Evolutionary conservation across 768 basidiomycete genomes (phyloP).

Genomic region (Coprinopsis marcescibilis): DNA sequence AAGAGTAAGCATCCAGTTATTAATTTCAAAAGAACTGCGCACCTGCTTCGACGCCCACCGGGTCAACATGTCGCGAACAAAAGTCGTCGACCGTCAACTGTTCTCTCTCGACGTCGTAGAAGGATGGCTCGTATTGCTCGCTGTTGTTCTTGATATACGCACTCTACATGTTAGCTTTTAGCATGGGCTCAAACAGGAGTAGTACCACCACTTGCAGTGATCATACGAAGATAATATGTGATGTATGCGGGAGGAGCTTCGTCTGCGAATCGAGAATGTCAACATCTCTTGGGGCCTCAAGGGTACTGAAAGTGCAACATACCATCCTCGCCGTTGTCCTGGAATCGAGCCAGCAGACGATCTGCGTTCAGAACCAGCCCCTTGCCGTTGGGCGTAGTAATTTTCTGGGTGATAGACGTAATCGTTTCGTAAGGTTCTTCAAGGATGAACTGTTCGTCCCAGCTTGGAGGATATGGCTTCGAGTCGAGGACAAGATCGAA

Average conservation of each 20-base stretch:
- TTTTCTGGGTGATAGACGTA: slow-evolving; percentile 39
- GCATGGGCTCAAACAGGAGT: not conserved
- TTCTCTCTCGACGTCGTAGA: slow-evolving; percentile 69
- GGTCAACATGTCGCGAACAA: slow-evolving; percentile 74
- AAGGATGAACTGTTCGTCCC: slow-evolving; percentile 66
- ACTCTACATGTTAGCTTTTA: slow-evolving; percentile 30
- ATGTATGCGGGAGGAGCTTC: slow-evolving; percentile 6
- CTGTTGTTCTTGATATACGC: slow-evolving; percentile 69
- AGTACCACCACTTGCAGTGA: slow-evolving; percentile 58
- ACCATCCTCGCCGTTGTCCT: slow-evolving; percentile 25
- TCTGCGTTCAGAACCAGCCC: slow-evolving; percentile 30
- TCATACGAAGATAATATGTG: slow-evolving; percentile 62
- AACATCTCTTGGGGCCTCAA: not conserved
- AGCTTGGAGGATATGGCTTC: slow-evolving; percentile 46
- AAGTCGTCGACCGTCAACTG: slow-evolving; percentile 57
- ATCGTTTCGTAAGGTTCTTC: slow-evolving; percentile 75
- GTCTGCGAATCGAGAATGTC: not conserved
- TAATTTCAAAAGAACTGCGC: slow-evolving; percentile 6
- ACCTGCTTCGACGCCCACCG: slow-evolving; percentile 75
- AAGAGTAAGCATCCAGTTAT: not conserved
- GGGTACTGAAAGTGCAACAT: not conserved
- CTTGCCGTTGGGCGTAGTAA: slow-evolving; percentile 31
- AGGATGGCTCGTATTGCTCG: slow-evolving; percentile 60
- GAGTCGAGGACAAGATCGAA: slow-evolving; percentile 44
- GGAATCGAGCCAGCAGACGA: slow-evolving; percentile 47